Conservation (phyloP, 352 stramenopile genomes). For the Phytophthora boehmeriae region DNA sequence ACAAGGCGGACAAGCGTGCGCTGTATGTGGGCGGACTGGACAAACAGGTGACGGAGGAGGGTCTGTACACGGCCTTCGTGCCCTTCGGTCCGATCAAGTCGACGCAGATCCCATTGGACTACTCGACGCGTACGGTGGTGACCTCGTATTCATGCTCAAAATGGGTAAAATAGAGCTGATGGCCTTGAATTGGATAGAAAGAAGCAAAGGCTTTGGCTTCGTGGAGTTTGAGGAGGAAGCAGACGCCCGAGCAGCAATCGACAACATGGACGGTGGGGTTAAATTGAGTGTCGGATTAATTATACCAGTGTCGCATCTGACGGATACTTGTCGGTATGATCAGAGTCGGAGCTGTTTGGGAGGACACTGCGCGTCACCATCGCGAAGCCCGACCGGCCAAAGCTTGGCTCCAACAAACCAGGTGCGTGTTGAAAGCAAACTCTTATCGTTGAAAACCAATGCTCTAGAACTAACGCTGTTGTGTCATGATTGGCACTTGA, state of each 20-base stretch:
- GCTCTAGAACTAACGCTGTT: slow-evolving; percentile 2
- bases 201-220: slow-evolving; percentile 93
- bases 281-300: background rate
- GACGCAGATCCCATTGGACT: slow-evolving; percentile 81
- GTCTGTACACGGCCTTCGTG: slow-evolving; percentile 87
- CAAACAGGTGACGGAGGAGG: slow-evolving; percentile 86
- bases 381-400: slow-evolving; percentile 83
- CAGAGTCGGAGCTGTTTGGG: slow-evolving; percentile 92
- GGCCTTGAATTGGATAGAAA: slow-evolving; percentile 42
- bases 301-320: slow-evolving; percentile 2
- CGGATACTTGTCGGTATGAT: slow-evolving; percentile 11
- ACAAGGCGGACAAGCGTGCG: slow-evolving; percentile 64
- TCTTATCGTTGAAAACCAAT: background rate
- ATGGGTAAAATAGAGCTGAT: background rate
- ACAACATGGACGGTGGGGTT: slow-evolving; percentile 94
- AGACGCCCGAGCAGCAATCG: slow-evolving; percentile 91
- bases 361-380: slow-evolving; percentile 92
- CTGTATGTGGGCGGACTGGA: slow-evolving; percentile 93
- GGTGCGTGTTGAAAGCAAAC: slow-evolving; percentile 33
- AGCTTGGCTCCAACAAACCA: slow-evolving; percentile 81
- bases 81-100: slow-evolving; percentile 83
- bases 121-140: slow-evolving; percentile 60
- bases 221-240: slow-evolving; percentile 92
- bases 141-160: background rate
- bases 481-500: background rate